Evolutionary conservation across 1,284 basidiomycete genomes (phyloP).

Genomic region (Leccinum solheimii): DNA sequence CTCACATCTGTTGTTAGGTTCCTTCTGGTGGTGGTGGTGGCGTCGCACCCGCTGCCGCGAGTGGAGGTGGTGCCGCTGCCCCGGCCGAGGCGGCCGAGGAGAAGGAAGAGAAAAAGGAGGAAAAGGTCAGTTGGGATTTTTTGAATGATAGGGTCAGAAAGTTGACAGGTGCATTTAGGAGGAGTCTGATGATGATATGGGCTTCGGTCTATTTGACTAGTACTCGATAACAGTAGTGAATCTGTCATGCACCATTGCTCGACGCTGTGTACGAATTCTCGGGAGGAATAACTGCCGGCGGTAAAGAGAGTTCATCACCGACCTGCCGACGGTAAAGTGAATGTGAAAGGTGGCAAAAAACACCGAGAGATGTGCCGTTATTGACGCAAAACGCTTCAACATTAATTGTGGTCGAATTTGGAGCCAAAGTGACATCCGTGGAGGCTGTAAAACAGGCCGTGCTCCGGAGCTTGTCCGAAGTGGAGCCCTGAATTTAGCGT

Average conservation of each 20-base stretch:
- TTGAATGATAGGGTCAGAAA: neutral
- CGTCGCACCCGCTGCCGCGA: conserved; percentile 51
- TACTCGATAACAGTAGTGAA: conserved; percentile 10
- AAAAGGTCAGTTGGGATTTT: conserved; percentile 55
- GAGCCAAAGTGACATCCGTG: no score
- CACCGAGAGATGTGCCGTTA: conserved; percentile 23
- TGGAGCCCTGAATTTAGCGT: conserved; percentile 5
- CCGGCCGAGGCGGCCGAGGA: conserved; percentile 65
- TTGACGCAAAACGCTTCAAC: conserved; percentile 2
- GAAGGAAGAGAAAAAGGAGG: conserved; percentile 77
- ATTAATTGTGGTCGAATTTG: neutral
- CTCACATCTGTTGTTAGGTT: conserved; percentile 49
- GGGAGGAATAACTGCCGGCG: conserved; percentile 16
- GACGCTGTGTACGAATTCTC: neutral
- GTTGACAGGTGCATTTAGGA: conserved; percentile 49
- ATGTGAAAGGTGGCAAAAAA: conserved; percentile 10
- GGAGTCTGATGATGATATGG: conserved; percentile 89
- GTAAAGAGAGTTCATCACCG: conserved; percentile 7
- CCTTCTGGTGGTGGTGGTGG: conserved; percentile 78
- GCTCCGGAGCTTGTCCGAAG: conserved; percentile 3
- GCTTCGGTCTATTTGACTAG: conserved; percentile 94
- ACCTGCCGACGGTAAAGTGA: conserved; percentile 30
- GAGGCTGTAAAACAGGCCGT: conserved; percentile 8
- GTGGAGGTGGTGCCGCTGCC: conserved; percentile 53
- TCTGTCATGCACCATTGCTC: neutral